phyloP scores from a whole-genome alignment of 768 basidiomycete genomes.

The Podaxis rugospora region DNA sequence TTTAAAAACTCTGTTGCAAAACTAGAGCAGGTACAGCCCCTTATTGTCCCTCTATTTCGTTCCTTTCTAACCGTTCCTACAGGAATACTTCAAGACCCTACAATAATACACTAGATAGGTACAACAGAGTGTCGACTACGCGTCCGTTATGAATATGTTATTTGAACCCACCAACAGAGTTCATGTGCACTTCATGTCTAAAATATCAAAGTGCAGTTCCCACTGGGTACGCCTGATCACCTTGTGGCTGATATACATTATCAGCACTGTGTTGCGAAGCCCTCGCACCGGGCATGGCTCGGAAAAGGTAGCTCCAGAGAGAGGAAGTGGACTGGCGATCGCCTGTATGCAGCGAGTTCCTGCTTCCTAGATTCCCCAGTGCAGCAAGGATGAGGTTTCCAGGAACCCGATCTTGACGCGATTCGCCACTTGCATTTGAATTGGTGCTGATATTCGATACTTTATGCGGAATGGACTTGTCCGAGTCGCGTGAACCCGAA shows the following conservation, averaged over 20 bases:
- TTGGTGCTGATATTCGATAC: conserved; percentile 25
- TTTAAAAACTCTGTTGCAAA: conserved; percentile 68
- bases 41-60: neutral
- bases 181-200: neutral
- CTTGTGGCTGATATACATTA: neutral
- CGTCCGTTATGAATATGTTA: neutral
- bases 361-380: conserved; percentile 21
- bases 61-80: conserved; percentile 11
- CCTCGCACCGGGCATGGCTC: conserved; percentile 5
- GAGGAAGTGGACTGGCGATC: conserved; percentile 19
- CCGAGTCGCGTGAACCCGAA: neutral
- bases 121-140: conserved; percentile 2
- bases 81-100: conserved; percentile 65
- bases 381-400: conserved; percentile 34
- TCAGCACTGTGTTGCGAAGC: conserved; percentile 6
- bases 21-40: conserved; percentile 57
- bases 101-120: conserved; percentile 26
- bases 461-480: conserved; percentile 19
- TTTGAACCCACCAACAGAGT: neutral
- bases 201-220: conserved; percentile 11
- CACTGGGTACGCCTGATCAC: conserved; percentile 5
- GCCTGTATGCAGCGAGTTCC: conserved; percentile 13
- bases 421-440: conserved; percentile 28
- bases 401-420: conserved; percentile 22
- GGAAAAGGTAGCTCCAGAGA: conserved; percentile 15